phyloP scores from a whole-genome alignment of 352 stramenopile species.

The Globisporangium echinulatum region DNA sequence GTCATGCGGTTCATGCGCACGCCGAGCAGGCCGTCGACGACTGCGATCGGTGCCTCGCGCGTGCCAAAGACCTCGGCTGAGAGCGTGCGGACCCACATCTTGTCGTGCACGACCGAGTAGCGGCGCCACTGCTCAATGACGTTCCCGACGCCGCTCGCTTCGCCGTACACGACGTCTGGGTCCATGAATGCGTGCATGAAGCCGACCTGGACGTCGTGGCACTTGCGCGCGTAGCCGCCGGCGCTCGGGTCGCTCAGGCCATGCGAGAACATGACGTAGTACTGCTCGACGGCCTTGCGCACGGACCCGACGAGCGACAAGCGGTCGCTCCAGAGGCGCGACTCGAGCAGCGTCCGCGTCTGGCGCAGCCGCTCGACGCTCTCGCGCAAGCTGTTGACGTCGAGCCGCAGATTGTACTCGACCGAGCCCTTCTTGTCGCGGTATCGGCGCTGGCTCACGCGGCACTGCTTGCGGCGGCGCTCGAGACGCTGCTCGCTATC shows the following conservation, averaged over 20 bases:
- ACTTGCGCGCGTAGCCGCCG: constrained; percentile 26
- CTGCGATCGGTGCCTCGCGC: constrained; percentile 40
- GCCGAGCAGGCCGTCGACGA: constrained; percentile 28
- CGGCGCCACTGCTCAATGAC: constrained; percentile 57
- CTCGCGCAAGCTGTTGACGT: constrained; percentile 54
- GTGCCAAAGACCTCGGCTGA: constrained; percentile 37
- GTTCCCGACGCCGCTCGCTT: constrained; percentile 22
- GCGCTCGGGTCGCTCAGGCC: constrained; percentile 43
- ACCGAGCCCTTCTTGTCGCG: constrained; percentile 56
- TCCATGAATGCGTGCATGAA: constrained; percentile 51
- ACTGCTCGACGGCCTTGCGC: constrained; percentile 50
- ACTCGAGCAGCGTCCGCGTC: constrained; percentile 36
- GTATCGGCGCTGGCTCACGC: constrained; percentile 63
- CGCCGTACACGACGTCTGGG: constrained; percentile 33
- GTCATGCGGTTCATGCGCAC: constrained; percentile 47
- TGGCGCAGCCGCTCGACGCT: constrained; percentile 44
- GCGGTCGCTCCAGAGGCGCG: constrained; percentile 37
- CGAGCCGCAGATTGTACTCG: constrained; percentile 61
- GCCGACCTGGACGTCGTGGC: constrained; percentile 43
- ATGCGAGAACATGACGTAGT: constrained; percentile 55
- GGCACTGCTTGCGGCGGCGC: constrained; percentile 47
- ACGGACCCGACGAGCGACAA: constrained; percentile 24
- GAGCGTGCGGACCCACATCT: constrained; percentile 25
- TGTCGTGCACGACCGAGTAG: constrained; percentile 53
- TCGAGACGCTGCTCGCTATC: constrained; percentile 22